Percentiles rank a stretch among this genome's conserved stretches.
Conservation (phyloP, 768 basidiomycete species). For the Lanmaoa rubissima region DNA sequence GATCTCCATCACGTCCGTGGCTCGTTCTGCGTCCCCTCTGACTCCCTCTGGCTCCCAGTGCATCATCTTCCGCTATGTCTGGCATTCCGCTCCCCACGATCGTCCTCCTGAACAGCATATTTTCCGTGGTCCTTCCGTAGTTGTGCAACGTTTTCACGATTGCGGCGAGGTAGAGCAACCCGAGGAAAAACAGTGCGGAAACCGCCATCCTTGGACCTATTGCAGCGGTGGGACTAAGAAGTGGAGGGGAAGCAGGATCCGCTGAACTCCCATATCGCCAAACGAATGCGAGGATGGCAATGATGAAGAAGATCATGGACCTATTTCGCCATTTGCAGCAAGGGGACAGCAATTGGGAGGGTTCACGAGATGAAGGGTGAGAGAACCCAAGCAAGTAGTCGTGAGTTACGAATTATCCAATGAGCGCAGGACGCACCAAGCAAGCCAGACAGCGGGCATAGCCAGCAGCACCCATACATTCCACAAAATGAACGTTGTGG, state of each 20-base stretch:
- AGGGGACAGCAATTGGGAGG: neutral
- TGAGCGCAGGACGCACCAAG: slow-evolving; percentile 45
- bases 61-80: neutral
- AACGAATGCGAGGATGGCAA: slow-evolving; percentile 61
- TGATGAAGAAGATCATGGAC: slow-evolving; percentile 67
- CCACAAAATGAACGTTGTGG: slow-evolving; percentile 50
- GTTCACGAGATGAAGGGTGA: neutral
- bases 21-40: slow-evolving; percentile 1
- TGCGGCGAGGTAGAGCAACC: slow-evolving; percentile 57
- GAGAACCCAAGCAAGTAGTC: neutral
- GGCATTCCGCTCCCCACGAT: neutral
- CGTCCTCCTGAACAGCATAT: neutral
- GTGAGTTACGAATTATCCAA: neutral
- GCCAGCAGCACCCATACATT: slow-evolving; percentile 71
- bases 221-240: slow-evolving; percentile 38
- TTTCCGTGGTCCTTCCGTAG: slow-evolving; percentile 41
- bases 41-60: neutral
- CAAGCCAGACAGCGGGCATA: slow-evolving; percentile 67
- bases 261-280: slow-evolving; percentile 58
- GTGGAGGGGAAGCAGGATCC: slow-evolving; percentile 36
- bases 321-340: slow-evolving; percentile 25
- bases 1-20: neutral
- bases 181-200: slow-evolving; percentile 52
- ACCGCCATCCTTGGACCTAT: slow-evolving; percentile 56
- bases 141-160: slow-evolving; percentile 61